phyloP scores from a whole-genome alignment of 352 stramenopile genomes.

The Blastocystis sp. region DNA sequence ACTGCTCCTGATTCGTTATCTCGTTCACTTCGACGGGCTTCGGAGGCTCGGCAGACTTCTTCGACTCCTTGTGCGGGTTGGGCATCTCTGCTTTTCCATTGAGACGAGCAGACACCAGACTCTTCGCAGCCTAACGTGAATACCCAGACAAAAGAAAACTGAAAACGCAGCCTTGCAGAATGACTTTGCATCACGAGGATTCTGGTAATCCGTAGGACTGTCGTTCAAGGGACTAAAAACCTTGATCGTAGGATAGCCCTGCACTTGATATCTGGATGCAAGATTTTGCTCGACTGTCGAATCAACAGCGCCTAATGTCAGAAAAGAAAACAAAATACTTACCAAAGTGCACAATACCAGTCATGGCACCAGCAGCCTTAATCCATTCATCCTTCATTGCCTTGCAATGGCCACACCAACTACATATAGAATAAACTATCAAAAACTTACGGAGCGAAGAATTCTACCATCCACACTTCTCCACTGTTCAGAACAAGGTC shows the following conservation, averaged over 20 bases:
- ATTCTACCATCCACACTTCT: slow-evolving; percentile 61
- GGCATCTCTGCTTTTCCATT: slow-evolving; percentile 3
- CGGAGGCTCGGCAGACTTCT: neutral
- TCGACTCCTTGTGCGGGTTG: neutral
- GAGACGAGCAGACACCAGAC: slow-evolving; percentile 39
- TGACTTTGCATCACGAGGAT: slow-evolving; percentile 30
- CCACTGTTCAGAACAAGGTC: slow-evolving; percentile 45
- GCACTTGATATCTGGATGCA: slow-evolving; percentile 13
- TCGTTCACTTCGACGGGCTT: slow-evolving; percentile 59
- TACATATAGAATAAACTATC: neutral
- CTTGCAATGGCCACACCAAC: slow-evolving; percentile 60
- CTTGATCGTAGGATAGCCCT: slow-evolving; percentile 58
- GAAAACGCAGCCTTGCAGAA: slow-evolving; percentile 60
- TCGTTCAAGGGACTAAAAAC: slow-evolving; percentile 16
- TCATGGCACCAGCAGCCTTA: slow-evolving; percentile 57
- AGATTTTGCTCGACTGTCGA: slow-evolving; percentile 28
- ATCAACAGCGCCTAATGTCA: neutral
- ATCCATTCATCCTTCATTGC: slow-evolving; percentile 61
- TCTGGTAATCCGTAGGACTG: slow-evolving; percentile 24
- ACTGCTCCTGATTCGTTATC: slow-evolving; percentile 53
- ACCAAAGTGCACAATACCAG: slow-evolving; percentile 59
- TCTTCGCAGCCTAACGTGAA: slow-evolving; percentile 9
- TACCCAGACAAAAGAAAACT: neutral
- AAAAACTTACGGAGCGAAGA: slow-evolving; percentile 59
- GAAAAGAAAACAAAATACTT: neutral